These are phyloP conservation scores for Pseudonectria foliicola DNA, from an alignment of 2,329 filamentous ascomycete genomes.

Conservation along the genomic window DNA sequence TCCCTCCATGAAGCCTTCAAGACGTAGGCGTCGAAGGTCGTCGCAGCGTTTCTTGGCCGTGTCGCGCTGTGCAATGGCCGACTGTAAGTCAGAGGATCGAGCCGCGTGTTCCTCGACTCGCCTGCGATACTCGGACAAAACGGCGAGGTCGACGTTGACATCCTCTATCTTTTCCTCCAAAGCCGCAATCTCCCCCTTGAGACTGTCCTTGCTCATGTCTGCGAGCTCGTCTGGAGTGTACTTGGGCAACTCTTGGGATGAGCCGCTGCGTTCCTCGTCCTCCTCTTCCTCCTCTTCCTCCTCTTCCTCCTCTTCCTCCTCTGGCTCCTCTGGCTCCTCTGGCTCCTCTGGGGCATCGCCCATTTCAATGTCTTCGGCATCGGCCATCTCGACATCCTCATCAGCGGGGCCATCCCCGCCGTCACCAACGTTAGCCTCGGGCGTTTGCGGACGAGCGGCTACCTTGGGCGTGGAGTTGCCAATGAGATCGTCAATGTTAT, in stretches of 20 bases:
- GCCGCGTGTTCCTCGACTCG: constrained; percentile 75
- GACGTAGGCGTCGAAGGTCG: constrained; percentile 78
- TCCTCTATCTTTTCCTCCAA: constrained; percentile 71
- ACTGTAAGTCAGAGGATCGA: constrained; percentile 75
- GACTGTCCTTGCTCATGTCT: constrained; percentile 55
- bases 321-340: constrained; percentile 20
- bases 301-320: constrained; percentile 16
- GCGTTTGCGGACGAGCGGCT: constrained; percentile 8
- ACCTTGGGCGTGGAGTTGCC: constrained; percentile 27
- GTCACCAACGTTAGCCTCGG: constrained; percentile 20
- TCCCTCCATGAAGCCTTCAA: constrained; percentile 98
- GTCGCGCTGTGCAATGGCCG: constrained; percentile 72
- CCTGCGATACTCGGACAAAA: constrained; percentile 81
- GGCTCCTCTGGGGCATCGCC: constrained; percentile 24
- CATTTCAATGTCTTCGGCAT: constrained; percentile 25
- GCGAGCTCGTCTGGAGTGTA: constrained; percentile 68
- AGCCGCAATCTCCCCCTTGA: constrained; percentile 55
- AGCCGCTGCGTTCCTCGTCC: constrained; percentile 20
- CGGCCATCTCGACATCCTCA: constrained; percentile 28
- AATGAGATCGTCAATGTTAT: constrained; percentile 67
- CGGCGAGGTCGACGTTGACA: constrained; percentile 78
- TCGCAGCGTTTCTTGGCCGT: constrained; percentile 86
- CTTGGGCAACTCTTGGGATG: constrained; percentile 59
- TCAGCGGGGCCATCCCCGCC: constrained; percentile 19
- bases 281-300: constrained; percentile 17